These are phyloP conservation scores for Neocucurbitaria cava DNA, from an alignment of 2,329 filamentous ascomycete genomes.

Conservation along the genomic window DNA sequence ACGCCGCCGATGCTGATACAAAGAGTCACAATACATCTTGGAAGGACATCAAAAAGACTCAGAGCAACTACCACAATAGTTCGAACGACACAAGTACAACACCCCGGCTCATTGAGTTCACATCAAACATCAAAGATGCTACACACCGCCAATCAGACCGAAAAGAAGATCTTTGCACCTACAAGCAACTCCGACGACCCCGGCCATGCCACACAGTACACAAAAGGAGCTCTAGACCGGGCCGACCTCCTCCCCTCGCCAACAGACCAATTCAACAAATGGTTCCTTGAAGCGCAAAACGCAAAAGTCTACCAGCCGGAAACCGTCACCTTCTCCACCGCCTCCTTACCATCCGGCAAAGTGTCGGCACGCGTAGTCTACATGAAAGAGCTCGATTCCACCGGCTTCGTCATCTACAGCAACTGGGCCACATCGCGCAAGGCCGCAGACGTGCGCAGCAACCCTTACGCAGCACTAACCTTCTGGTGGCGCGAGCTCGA, in stretches of 20 bases:
- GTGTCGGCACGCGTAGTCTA: constrained; percentile 89
- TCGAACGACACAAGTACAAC: neutral
- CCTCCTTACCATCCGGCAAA: constrained; percentile 79
- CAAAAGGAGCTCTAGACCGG: constrained; percentile 66
- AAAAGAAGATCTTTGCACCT: constrained; percentile 66
- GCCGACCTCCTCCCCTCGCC: constrained; percentile 70
- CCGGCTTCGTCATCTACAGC: constrained; percentile 89
- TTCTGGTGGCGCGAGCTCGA: constrained; percentile 92
- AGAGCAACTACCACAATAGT: neutral
- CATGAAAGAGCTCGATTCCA: constrained; percentile 87
- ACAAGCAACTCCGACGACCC: constrained; percentile 60
- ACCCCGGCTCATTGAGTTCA: neutral
- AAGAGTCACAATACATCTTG: neutral
- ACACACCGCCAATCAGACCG: constrained; percentile 26
- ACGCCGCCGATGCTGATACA: constrained; percentile 3
- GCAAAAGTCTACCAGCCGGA: constrained; percentile 76
- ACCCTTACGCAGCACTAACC: constrained; percentile 80
- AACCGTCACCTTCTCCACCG: constrained; percentile 86
- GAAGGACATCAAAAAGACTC: neutral
- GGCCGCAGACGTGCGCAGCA: constrained; percentile 72
- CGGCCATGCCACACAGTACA: constrained; percentile 78
- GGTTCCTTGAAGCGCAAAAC: constrained; percentile 79
- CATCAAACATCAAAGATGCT: constrained; percentile 26
- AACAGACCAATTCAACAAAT: constrained; percentile 83
- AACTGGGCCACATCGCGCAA: constrained; percentile 84